These are phyloP conservation scores for Paramecium octaurelia DNA, from an alignment of 73 alveolate species.

Conservation along the genomic window DNA sequence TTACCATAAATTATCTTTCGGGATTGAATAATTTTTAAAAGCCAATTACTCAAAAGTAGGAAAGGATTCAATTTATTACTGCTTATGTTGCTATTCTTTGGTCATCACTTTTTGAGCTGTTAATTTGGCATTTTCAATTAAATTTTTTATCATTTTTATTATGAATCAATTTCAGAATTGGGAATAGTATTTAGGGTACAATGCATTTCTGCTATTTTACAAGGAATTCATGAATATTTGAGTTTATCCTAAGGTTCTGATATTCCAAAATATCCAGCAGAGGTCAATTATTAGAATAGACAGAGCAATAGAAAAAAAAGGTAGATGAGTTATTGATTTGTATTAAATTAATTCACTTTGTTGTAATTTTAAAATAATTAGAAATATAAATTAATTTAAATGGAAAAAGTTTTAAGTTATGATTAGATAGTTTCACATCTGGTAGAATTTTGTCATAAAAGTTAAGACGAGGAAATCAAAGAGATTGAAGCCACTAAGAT, in stretches of 20 bases:
- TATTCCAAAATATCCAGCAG: neutral
- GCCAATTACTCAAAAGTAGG: slow-evolving; percentile 36
- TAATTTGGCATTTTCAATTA: slow-evolving; percentile 39
- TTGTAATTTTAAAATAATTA: neutral
- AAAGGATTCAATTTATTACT: neutral
- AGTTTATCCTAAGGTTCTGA: too few species aligned
- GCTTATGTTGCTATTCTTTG: neutral
- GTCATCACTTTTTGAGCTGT: slow-evolving; percentile 35
- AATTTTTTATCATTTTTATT: slow-evolving; percentile 32
- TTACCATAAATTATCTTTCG: slow-evolving; percentile 18
- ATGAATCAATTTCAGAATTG: neutral
- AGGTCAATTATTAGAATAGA: neutral
- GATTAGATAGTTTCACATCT: neutral
- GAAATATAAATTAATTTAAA: neutral
- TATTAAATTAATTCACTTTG: neutral
- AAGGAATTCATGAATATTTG: neutral
- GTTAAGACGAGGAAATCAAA: neutral
- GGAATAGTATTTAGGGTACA: neutral
- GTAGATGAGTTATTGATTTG: neutral
- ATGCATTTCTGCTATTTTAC: too few species aligned
- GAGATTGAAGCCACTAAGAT: neutral
- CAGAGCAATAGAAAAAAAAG: too few species aligned
- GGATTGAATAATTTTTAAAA: neutral
- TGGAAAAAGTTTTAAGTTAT: neutral
- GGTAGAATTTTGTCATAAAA: neutral